Conservation (phyloP, 2,329 filamentous ascomycete genomes). For the Westerdykella aurantiaca region DNA sequence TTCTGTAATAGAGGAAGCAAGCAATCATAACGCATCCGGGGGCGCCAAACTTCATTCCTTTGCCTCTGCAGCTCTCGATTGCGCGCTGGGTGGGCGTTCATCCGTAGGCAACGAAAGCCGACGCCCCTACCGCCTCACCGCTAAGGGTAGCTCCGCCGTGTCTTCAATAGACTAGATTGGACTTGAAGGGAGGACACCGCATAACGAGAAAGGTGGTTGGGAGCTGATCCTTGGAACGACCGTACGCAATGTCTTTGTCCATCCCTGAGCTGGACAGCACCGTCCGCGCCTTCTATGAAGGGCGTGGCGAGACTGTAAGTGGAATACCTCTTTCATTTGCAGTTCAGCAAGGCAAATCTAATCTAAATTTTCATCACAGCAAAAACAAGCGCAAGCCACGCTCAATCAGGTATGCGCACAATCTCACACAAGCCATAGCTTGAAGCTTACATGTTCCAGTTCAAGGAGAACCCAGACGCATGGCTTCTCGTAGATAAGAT, state of each 20-base stretch:
- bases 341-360: constrained; percentile 33
- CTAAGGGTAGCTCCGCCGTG: background rate
- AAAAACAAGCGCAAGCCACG: constrained; percentile 91
- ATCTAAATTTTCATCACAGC: constrained; percentile 51
- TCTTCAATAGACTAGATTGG: too few relatives aligned
- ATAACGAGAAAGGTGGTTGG: constrained; percentile 18
- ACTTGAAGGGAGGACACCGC: too few relatives aligned
- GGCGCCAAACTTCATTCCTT: too few relatives aligned
- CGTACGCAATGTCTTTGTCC: constrained; percentile 53
- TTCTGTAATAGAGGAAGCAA: too few relatives aligned
- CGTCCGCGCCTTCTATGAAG: constrained; percentile 96
- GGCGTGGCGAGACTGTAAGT: constrained; percentile 83
- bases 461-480: constrained; percentile 97
- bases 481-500: constrained; percentile 98
- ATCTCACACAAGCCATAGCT: constrained; percentile 2
- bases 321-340: constrained; percentile 1
- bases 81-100: too few relatives aligned
- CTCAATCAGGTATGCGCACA: constrained; percentile 71
- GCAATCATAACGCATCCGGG: too few relatives aligned
- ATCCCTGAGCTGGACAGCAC: constrained; percentile 95
- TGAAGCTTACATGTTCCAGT: constrained; percentile 50
- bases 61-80: too few relatives aligned
- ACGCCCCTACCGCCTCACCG: constrained; percentile 11
- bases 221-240: constrained; percentile 29
- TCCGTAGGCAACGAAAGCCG: constrained; percentile 23